These are phyloP conservation scores for Chamaecrista fasciculata DNA, from an alignment of 306 rosid species.

Conservation along the genomic window DNA sequence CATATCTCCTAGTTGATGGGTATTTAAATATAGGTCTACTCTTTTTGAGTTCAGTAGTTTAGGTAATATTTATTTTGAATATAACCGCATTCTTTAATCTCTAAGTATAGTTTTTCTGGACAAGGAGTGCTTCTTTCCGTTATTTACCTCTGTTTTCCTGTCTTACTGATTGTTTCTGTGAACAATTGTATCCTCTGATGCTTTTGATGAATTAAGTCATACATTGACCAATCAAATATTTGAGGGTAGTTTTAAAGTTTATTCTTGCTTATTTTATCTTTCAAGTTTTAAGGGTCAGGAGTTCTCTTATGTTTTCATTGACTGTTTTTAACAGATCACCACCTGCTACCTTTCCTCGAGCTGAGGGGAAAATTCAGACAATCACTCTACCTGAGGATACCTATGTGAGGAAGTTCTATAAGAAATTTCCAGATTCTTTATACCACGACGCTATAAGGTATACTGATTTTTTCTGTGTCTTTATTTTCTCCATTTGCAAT, in stretches of 20 bases:
- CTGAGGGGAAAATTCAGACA: constrained; percentile 53
- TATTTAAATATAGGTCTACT: background rate
- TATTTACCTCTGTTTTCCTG: background rate
- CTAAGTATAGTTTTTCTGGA: background rate
- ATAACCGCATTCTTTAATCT: background rate
- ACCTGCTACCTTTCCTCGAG: constrained; percentile 75
- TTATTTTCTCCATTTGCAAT: constrained; percentile 11
- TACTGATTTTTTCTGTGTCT: constrained; percentile 21
- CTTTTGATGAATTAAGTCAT: background rate
- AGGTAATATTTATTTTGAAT: background rate
- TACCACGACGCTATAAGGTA: constrained; percentile 75
- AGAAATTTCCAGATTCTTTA: constrained; percentile 73
- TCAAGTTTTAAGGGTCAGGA: background rate
- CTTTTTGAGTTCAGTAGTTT: background rate
- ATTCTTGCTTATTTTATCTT: background rate
- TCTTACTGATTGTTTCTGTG: background rate
- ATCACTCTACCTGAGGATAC: constrained; percentile 86
- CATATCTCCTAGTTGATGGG: too few species aligned
- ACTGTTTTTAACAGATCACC: constrained; percentile 58
- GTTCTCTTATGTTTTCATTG: background rate
- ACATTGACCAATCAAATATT: background rate
- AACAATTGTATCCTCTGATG: background rate
- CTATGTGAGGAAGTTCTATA: constrained; percentile 64
- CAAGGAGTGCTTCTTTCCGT: background rate
- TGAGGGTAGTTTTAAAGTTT: background rate